Base-by-base conservation (phyloP, 495 filamentous ascomycete species). In the Penicillium samsonianum region DNA sequence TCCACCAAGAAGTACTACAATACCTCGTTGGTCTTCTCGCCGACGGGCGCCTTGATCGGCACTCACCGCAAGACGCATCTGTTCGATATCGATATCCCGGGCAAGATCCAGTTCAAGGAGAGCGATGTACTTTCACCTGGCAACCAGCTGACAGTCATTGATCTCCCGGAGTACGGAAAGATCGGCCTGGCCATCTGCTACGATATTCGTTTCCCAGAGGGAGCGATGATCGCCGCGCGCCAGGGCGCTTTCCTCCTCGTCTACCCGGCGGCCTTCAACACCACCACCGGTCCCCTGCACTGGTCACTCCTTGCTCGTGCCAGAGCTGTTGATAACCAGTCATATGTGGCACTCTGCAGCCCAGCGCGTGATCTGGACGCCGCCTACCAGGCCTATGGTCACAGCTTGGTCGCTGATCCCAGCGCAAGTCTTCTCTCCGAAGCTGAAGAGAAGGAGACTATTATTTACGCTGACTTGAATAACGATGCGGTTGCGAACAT, bases 71-170 rank as follows among this genome's bases (percentile, higher is more conserved):
- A 99, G 72, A 84, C 94, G 19, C 94, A 99, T 69, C 81, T 99
- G n/a, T 99, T 99, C 76, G 94, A 99, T 76, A 99, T 99, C 64
- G 88, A 93, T 70, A 99, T 99, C 65, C 94, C 94, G 2, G 92
- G 91, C 28, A 90, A 90, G 71, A 96, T 99, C 70, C 86, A 67
- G 14, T 99, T 99, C 78, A 83, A 82, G 57, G 94, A 99, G 73
- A 90, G 85, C 50, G 91, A 96, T 46, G 90, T 96, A 8, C 80
- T 99, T 19, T 86, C 80, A 1, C 88, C 94, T 0, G 94, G 94
- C 0, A 84, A 90, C 71, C 83, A 87, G 60, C 62, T 96, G 41
- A 95, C 93, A 0, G 68, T 97, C 0, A 75, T 98, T 20, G 88
- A 95, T 49, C 74, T 96, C 5, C 89, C 90, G 3, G 90, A 89